phyloP scores from a whole-genome alignment of 2,329 filamentous ascomycete species.

The Emydomyces testavorans region DNA sequence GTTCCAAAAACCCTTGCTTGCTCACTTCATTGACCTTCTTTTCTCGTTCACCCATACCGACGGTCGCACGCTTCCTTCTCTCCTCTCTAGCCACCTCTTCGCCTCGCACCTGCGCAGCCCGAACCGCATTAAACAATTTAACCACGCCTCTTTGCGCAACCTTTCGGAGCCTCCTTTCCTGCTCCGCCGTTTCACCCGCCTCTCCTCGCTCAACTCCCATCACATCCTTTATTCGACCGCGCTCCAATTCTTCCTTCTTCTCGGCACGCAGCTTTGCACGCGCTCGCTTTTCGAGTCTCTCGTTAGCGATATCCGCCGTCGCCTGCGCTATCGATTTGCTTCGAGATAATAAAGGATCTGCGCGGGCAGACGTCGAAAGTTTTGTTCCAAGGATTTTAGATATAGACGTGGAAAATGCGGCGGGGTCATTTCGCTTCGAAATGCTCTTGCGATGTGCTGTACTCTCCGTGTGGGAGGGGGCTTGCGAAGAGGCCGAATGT shows the following conservation, averaged over 20 bases:
- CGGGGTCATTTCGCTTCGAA: conserved; percentile 77
- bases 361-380: conserved; percentile 65
- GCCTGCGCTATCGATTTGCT: conserved; percentile 63
- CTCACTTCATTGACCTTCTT: conserved; percentile 92
- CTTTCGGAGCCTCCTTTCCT: conserved; percentile 71
- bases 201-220: conserved; percentile 50
- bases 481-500: conserved; percentile 33
- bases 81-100: conserved; percentile 58
- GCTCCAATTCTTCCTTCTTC: conserved; percentile 66
- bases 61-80: conserved; percentile 57
- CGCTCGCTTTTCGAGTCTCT: conserved; percentile 70
- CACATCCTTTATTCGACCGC: conserved; percentile 79
- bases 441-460: conserved; percentile 23
- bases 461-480: conserved; percentile 31
- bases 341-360: conserved; percentile 83
- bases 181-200: conserved; percentile 47
- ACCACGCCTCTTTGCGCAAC: conserved; percentile 88
- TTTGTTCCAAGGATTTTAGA: conserved; percentile 88
- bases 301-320: conserved; percentile 60
- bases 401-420: conserved; percentile 83
- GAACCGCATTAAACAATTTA: conserved; percentile 90
- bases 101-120: conserved; percentile 82
- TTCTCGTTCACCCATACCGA: conserved; percentile 68
- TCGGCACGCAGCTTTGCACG: conserved; percentile 67
- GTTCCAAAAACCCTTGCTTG: conserved; percentile 87